Base-by-base conservation (phyloP, 768 basidiomycete genomes). In the Panellus pusillus region DNA sequence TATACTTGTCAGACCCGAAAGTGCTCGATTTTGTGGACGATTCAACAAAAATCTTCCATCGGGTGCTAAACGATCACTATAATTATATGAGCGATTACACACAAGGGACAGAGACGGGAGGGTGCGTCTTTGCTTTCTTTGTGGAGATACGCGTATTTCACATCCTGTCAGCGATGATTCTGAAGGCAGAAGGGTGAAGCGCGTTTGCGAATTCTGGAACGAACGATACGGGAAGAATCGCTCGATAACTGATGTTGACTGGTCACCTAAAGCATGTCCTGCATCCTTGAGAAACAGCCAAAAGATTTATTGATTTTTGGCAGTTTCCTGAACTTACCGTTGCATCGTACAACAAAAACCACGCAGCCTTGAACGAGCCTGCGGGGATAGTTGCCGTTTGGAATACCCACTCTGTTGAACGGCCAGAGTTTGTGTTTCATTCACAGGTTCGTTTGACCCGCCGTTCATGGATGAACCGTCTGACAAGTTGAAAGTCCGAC, bases 381-480 rank as follows among this genome's bases (percentile, higher is more conserved):
- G 95, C 98, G 61, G 97, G 97, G 9, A 87, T 98, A 48, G 97
- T 96, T 20, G 91, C 92, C 2, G 89, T 99, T 4, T 99, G 97
- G 97, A 98, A 98, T 68, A 74, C 97, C 32, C 97, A 98, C 67
- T 74, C 98, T 4, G 77, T 94, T 2, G 97, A 98, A 67, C 82
- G 96, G 58, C 95, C 97, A 24, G 97, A 99, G 68, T 99, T 98
- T 60, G 83, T 98, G 50, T 98, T 99, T 72, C 97, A 99, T 68
- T 94, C 97, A 2, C 97, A 97, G 77, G 96, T 97, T 54, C 44
- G 84, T 71, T 48, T 54, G 19, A 20, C 37, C 41, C 44, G 17
- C 28, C 19, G n/a, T 49, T 18, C 9, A 37, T 48, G 45, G 45
- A 35, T 39, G 50, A 24, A 44, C 18, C 31, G 50, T 58, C 55